These are phyloP conservation scores for Angomonas desouzai DNA, from an alignment of 208 protist species.

Conservation along the genomic window DNA sequence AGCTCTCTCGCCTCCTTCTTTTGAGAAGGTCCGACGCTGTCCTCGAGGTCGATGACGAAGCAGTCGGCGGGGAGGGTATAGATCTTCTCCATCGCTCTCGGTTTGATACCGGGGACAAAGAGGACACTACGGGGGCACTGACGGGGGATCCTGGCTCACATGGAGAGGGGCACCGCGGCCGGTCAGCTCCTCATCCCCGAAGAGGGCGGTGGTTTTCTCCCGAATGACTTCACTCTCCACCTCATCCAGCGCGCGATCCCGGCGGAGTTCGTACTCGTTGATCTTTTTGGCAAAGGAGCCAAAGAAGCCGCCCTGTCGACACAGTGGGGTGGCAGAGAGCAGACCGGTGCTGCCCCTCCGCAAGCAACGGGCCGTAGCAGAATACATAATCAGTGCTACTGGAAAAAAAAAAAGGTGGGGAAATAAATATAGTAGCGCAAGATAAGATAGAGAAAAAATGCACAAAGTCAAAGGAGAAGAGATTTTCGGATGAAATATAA, in stretches of 20 bases:
- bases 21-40: constrained; percentile 33
- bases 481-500: too few relatives aligned
- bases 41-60: constrained; percentile 79
- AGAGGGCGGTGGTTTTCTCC: constrained; percentile 12
- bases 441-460: too few relatives aligned
- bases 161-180: constrained; percentile 8
- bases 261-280: constrained; percentile 40
- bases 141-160: constrained; percentile 40
- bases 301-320: constrained; percentile 16
- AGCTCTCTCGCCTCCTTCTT: constrained; percentile 61
- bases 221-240: constrained; percentile 12
- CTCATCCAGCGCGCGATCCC: constrained; percentile 42
- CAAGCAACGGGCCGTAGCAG: neutral
- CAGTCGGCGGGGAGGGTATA: constrained; percentile 50
- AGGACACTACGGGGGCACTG: constrained; percentile 78
- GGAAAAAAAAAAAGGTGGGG: constrained; percentile 8
- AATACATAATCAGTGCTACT: neutral
- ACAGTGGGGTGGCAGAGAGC: neutral
- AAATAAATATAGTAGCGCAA: neutral
- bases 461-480: too few relatives aligned
- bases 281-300: constrained; percentile 25
- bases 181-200: neutral
- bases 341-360: neutral
- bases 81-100: constrained; percentile 52
- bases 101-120: constrained; percentile 58